phyloP scores from a whole-genome alignment of 768 basidiomycete species.

The Cystofilobasidium ferigula region DNA sequence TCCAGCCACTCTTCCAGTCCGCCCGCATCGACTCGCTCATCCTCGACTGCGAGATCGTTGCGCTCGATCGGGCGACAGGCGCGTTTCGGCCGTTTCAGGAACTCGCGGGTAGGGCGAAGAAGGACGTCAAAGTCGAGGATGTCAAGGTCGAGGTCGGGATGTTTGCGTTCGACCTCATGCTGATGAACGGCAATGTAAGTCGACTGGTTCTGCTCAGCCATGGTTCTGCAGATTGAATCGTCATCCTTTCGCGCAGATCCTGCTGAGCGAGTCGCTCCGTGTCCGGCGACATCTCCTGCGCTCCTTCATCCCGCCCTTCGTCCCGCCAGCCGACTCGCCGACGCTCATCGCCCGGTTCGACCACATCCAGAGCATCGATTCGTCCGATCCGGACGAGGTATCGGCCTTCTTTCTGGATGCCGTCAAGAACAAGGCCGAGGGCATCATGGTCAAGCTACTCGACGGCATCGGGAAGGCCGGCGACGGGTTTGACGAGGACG shows the following conservation, averaged over 20 bases:
- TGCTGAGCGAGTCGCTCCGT: constrained; percentile 60
- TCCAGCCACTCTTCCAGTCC: background rate
- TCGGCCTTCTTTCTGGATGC: constrained; percentile 66
- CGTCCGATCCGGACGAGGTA: constrained; percentile 46
- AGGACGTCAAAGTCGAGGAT: constrained; percentile 63
- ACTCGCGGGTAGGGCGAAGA: constrained; percentile 69
- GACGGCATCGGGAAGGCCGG: constrained; percentile 24
- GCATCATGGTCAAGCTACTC: constrained; percentile 81
- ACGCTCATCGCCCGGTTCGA: constrained; percentile 51
- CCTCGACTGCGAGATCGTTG: constrained; percentile 77
- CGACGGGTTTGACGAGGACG: constrained; percentile 47
- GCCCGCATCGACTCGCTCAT: constrained; percentile 52
- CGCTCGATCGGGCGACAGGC: constrained; percentile 54
- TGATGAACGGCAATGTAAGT: constrained; percentile 63
- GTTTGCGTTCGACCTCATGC: constrained; percentile 82
- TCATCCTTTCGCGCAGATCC: constrained; percentile 43
- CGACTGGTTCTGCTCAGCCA: background rate
- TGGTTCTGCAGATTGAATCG: constrained; percentile 1
- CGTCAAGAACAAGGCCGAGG: constrained; percentile 68
- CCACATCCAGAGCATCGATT: constrained; percentile 55
- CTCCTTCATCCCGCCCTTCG: constrained; percentile 50
- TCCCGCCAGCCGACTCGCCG: constrained; percentile 31
- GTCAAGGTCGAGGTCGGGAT: constrained; percentile 71
- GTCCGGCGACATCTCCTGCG: constrained; percentile 56
- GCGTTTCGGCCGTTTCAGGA: constrained; percentile 72